These are phyloP conservation scores for Saussurea involucrata DNA, from an alignment of 129 eudicot species.

Conservation along the genomic window DNA sequence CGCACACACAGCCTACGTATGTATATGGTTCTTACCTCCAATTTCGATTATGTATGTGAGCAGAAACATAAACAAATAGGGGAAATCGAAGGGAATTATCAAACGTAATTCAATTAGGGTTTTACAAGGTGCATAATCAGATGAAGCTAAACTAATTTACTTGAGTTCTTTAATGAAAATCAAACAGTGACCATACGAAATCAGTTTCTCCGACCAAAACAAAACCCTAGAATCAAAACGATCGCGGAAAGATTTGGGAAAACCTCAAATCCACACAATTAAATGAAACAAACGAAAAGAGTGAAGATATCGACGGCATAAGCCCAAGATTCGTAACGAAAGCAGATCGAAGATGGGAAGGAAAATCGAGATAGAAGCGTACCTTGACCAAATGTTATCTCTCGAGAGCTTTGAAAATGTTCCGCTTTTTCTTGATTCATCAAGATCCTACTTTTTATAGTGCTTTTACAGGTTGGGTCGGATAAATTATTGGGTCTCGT, in stretches of 20 bases:
- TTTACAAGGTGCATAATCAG: neutral
- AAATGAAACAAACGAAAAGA: neutral
- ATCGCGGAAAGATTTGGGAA: neutral
- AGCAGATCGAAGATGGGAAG: neutral
- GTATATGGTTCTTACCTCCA: neutral
- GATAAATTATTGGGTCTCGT: neutral
- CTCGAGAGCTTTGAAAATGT: conserved; percentile 6
- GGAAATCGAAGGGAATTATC: neutral
- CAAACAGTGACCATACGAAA: neutral
- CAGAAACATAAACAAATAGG: neutral
- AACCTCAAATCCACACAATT: neutral
- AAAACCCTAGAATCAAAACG: conserved; percentile 5
- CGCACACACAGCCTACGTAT: neutral
- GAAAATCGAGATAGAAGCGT: neutral
- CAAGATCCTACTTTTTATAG: neutral
- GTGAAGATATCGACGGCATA: neutral
- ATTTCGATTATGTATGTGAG: neutral
- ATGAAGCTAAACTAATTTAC: neutral
- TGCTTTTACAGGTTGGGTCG: neutral
- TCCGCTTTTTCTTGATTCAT: neutral
- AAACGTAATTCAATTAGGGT: neutral
- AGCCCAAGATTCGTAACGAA: neutral
- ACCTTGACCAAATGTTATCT: neutral
- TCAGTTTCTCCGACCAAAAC: neutral
- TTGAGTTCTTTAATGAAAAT: neutral